Base-by-base conservation (phyloP, 2,329 filamentous ascomycete genomes). In the Huntiella decipiens region DNA sequence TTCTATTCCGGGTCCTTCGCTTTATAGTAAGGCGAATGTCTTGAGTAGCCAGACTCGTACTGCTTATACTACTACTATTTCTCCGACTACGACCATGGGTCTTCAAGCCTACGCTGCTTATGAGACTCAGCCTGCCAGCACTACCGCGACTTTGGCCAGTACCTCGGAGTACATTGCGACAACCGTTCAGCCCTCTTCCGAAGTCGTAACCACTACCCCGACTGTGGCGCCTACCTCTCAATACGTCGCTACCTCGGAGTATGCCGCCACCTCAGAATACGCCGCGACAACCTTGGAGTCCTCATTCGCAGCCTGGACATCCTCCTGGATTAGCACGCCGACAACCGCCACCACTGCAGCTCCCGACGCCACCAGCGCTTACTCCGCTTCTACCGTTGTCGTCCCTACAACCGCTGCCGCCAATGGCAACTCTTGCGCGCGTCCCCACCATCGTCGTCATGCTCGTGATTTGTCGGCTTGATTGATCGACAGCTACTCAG, bases 11-110 rank as follows among this genome's bases (percentile, higher is more conserved):
- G 49, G 49, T 2, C 49, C 49, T 3, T 34, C 41, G 5, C 12
- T 50, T 17, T 47, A 51, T n/a, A 35, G 35, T 11, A 49, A 47
- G 12, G 51, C 49, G 7, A 11, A 34, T 1, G 43, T 49, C 10
- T 45, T 50, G 10, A 17, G 36, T 1, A 37, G 40, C 3, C 47
- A 50, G 40, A 35, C 35, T 17, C 39, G 19, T 68, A 38, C 16
- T 70, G 43, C 55, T 67, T 64, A 31, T 64, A 58, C 44, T 65
- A 60, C 52, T 66, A 69, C 50, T 63, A 61, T 39, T 54, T 55
- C 47, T 60, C 57, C 19, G 60, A 61, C 53, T 55, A 42, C 13
- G 6, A 13, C 22, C 22, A 28, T 28, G 22, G 22, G 22, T 8
- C 22, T 28, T 28, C 22, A 28, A 28, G 22, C 22, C 3, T 28